These are phyloP conservation scores for Lupinus albus DNA, from an alignment of 306 rosid genomes.

Conservation along the genomic window DNA sequence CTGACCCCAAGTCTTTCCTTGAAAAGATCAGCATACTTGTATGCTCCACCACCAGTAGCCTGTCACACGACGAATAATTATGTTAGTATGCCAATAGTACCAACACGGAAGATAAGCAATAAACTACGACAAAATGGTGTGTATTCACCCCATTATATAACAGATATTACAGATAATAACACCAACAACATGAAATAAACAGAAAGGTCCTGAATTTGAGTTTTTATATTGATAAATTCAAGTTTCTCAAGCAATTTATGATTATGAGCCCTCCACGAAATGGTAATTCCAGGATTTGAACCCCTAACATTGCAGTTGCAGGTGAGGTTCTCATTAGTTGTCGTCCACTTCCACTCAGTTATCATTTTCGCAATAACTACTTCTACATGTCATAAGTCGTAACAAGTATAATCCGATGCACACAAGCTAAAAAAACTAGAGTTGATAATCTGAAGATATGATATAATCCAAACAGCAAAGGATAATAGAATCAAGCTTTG, in stretches of 20 bases:
- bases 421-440: constrained; percentile 16
- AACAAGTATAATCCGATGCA: constrained; percentile 12
- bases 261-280: not conserved
- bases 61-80: constrained; percentile 43
- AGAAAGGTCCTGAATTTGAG: constrained; percentile 18
- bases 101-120: constrained; percentile 2
- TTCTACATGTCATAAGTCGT: constrained; percentile 24
- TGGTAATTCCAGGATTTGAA: not conserved
- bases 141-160: constrained; percentile 20
- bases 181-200: constrained; percentile 15
- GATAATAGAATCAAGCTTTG: constrained; percentile 2
- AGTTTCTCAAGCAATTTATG: not conserved
- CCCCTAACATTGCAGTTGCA: not conserved
- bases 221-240: not conserved
- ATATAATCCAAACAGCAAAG: constrained; percentile 17
- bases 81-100: constrained; percentile 33
- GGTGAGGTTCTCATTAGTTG: not conserved
- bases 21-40: constrained; percentile 93
- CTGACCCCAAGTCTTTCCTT: constrained; percentile 97
- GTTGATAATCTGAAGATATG: constrained; percentile 18
- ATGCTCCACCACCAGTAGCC: constrained; percentile 99
- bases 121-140: not conserved
- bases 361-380: constrained; percentile 26
- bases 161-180: constrained; percentile 6
- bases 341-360: not conserved